A percentile compares a stretch with the other conserved stretches of the same genome.
These are phyloP conservation scores for Solanum infundibuliforme DNA, from an alignment of 257 asterid genomes.

Conservation along the genomic window DNA sequence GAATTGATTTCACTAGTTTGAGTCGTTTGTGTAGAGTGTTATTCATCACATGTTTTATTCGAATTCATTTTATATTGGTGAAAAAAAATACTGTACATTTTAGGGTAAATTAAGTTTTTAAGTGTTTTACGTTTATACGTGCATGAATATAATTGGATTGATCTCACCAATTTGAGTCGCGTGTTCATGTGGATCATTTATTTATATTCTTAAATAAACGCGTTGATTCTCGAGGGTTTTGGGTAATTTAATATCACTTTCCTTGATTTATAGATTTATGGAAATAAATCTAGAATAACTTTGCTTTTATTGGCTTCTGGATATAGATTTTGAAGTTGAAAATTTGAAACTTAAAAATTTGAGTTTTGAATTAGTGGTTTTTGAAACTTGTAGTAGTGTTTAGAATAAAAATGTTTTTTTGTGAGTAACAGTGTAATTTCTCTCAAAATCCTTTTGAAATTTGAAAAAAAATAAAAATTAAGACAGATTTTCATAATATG, in stretches of 20 bases:
- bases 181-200: neutral
- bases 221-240: neutral
- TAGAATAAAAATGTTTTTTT: neutral
- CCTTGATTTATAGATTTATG: neutral
- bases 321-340: neutral
- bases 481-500: neutral
- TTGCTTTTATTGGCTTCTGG: neutral
- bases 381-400: neutral
- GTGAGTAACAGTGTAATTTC: fast-evolving
- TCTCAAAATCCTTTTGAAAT: neutral
- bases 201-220: neutral
- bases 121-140: neutral
- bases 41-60: neutral
- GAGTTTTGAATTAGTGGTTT: neutral
- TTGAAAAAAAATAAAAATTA: neutral
- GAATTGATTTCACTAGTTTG: neutral
- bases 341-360: neutral
- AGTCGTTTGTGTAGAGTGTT: neutral
- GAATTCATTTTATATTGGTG: neutral
- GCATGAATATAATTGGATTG: neutral
- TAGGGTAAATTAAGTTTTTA: neutral
- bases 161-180: neutral
- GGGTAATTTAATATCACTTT: neutral
- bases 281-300: neutral
- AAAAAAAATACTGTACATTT: neutral